Conservation (phyloP, 1,139 yeast species). For the Trichomonascaceae sp. region DNA sequence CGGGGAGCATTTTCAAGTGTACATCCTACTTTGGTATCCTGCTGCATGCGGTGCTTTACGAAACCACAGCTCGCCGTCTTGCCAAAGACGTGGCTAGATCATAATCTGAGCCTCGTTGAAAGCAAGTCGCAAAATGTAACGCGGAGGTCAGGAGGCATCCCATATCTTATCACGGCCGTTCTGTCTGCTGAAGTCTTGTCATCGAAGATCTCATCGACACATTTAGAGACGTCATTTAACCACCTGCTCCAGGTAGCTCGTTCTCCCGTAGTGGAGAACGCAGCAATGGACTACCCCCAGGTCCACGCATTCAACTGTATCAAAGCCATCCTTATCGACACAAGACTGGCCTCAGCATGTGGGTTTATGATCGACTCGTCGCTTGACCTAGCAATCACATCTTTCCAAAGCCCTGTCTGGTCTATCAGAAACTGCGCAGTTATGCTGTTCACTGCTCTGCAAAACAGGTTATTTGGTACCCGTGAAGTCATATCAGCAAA, state of each 20-base stretch:
- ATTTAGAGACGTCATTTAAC: slow-evolving; percentile 31
- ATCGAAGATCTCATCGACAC: background rate
- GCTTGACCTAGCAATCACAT: slow-evolving; percentile 43
- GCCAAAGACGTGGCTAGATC: slow-evolving; percentile 43
- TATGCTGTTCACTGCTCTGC: slow-evolving; percentile 80
- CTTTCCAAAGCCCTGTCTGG: slow-evolving; percentile 63
- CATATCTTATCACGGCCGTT: slow-evolving; percentile 62
- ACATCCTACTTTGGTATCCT: slow-evolving; percentile 59
- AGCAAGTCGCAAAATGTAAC: slow-evolving; percentile 57
- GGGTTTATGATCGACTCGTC: slow-evolving; percentile 42
- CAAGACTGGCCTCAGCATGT: slow-evolving; percentile 45
- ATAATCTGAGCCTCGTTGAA: slow-evolving; percentile 40
- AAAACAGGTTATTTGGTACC: slow-evolving; percentile 65
- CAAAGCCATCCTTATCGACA: slow-evolving; percentile 57
- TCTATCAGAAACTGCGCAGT: slow-evolving; percentile 83
- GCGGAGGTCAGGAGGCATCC: slow-evolving; percentile 86
- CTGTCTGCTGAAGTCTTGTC: slow-evolving; percentile 37
- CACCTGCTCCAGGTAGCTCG: slow-evolving; percentile 41
- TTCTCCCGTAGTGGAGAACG: slow-evolving; percentile 35
- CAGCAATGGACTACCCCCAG: slow-evolving; percentile 60
- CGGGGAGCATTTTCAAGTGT: slow-evolving; percentile 87
- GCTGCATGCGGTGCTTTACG: slow-evolving; percentile 40
- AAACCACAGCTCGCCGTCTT: slow-evolving; percentile 18
- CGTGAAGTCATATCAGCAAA: slow-evolving; percentile 40
- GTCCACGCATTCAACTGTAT: slow-evolving; percentile 89